These are phyloP conservation scores for Alternaria novae-zelandiae DNA, from an alignment of 2,329 filamentous ascomycete species.

Conservation along the genomic window DNA sequence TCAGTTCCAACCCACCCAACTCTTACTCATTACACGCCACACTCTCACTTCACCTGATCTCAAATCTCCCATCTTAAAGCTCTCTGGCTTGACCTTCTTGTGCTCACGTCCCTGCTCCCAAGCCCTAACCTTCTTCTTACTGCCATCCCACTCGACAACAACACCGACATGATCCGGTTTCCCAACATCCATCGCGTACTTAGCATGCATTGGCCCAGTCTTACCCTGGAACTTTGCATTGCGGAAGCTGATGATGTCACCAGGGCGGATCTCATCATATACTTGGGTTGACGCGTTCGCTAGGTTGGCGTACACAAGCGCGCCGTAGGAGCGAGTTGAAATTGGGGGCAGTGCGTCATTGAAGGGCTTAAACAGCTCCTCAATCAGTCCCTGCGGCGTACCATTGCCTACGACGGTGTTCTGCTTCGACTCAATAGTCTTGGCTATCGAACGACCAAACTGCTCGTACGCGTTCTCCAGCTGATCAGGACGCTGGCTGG, in stretches of 20 bases:
- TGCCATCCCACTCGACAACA: slow-evolving; percentile 96
- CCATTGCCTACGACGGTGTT: slow-evolving; percentile 85
- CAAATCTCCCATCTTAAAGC: slow-evolving; percentile 90
- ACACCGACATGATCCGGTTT: slow-evolving; percentile 88
- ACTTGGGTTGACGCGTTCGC: slow-evolving; percentile 91
- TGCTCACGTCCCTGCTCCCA: slow-evolving; percentile 96
- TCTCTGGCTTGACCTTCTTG: slow-evolving; percentile 92
- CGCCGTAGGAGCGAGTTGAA: slow-evolving; percentile 88
- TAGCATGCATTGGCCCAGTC: slow-evolving; percentile 92
- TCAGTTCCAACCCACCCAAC: slow-evolving; percentile 82
- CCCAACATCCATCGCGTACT: slow-evolving; percentile 87
- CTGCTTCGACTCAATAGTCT: slow-evolving; percentile 73
- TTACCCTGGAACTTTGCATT: slow-evolving; percentile 96
- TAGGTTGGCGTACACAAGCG: slow-evolving; percentile 91
- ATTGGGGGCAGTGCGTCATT: slow-evolving; percentile 79
- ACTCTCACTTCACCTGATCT: slow-evolving; percentile 95
- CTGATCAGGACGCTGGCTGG: slow-evolving; percentile 85
- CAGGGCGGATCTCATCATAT: slow-evolving; percentile 89
- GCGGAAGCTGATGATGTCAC: slow-evolving; percentile 90
- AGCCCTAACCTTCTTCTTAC: slow-evolving; percentile 93
- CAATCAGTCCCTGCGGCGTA: slow-evolving; percentile 76
- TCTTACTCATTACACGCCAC: slow-evolving; percentile 91
- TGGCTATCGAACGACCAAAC: slow-evolving; percentile 79
- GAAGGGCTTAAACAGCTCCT: slow-evolving; percentile 77
- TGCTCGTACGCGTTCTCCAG: slow-evolving; percentile 84